Evolutionary conservation across 345 rosid genomes (phyloP).

Genomic region (Carallia pectinifolia): DNA sequence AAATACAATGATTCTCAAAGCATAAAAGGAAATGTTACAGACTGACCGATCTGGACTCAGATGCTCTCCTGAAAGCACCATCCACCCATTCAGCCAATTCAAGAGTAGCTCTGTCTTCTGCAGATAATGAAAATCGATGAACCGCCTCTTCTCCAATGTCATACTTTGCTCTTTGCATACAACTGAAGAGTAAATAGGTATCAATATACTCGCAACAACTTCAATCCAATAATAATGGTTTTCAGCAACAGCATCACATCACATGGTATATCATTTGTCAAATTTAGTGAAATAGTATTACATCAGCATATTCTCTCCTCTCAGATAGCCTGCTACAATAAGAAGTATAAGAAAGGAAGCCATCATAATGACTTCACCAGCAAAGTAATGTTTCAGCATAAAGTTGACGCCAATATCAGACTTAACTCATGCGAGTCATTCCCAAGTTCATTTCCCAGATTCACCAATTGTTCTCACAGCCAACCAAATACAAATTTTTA

Average conservation of each 20-base stretch:
- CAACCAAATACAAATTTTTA: no score
- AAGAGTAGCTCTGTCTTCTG: conserved; percentile 94
- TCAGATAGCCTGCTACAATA: not conserved
- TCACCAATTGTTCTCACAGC: no score
- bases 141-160: conserved; percentile 96
- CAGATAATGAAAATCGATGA: conserved; percentile 86
- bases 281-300: not conserved
- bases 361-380: not conserved
- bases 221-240: not conserved
- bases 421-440: not conserved
- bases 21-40: conserved; percentile 3
- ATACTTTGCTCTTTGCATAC: conserved; percentile 93
- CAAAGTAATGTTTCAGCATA: not conserved
- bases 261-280: not conserved
- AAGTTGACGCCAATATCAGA: not conserved
- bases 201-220: conserved; percentile 10
- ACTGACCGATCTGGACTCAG: conserved; percentile 42
- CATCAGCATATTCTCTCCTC: not conserved
- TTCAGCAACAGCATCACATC: not conserved
- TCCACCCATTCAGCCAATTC: conserved; percentile 98
- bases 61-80: conserved; percentile 62
- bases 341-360: not conserved
- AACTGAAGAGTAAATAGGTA: conserved; percentile 48
- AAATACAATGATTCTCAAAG: not conserved
- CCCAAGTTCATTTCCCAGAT: not conserved